Evolutionary conservation across 2,329 filamentous ascomycete species (phyloP).

Genomic region (Fusarium siculi): DNA sequence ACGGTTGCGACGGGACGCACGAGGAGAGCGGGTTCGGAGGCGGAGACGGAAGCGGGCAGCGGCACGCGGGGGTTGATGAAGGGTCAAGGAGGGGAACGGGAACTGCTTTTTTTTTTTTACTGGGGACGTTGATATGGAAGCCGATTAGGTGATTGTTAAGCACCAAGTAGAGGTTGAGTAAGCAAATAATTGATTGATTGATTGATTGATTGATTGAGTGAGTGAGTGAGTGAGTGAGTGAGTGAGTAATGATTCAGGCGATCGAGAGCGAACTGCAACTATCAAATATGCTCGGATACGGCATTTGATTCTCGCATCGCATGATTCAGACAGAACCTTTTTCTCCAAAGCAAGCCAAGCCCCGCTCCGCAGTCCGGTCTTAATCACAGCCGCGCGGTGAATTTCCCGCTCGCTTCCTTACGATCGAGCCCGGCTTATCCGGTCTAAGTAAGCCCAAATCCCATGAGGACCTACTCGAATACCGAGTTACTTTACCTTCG

Average conservation of each 20-base stretch:
- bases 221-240: not conserved
- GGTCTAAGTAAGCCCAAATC: conserved; percentile 18
- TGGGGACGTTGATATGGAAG: conserved; percentile 1
- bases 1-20: conserved; percentile 32
- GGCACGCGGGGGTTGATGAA: conserved; percentile 21
- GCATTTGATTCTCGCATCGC: conserved; percentile 30
- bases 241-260: not conserved
- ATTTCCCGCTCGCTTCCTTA: conserved; percentile 32
- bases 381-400: conserved; percentile 43
- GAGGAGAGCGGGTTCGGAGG: conserved; percentile 37
- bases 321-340: conserved; percentile 38
- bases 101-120: not conserved
- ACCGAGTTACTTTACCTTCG: conserved; percentile 14
- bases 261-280: not conserved
- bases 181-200: not conserved
- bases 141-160: conserved; percentile 19
- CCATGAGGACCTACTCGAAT: not conserved
- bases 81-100: conserved; percentile 15
- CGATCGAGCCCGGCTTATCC: conserved; percentile 35
- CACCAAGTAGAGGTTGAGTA: not conserved
- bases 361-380: conserved; percentile 32
- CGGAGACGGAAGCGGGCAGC: conserved; percentile 33
- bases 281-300: conserved; percentile 3
- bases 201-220: not conserved
- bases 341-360: conserved; percentile 1